Evolutionary conservation across 2,329 filamentous ascomycete genomes (phyloP).

Genomic region (Cercospora sp.): DNA sequence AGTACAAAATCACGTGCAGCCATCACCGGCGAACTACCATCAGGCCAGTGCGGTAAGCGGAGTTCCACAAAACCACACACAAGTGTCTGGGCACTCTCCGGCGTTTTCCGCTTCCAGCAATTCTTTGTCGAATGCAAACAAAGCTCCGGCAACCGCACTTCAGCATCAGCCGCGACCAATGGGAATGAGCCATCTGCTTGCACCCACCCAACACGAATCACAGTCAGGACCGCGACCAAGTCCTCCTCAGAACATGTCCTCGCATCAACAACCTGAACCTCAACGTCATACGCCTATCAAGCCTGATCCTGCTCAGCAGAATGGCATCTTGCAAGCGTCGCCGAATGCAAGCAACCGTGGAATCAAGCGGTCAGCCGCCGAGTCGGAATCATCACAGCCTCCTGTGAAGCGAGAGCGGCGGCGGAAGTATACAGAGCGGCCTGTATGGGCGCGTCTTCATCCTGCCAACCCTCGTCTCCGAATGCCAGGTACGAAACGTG

Average conservation of each 20-base stretch:
- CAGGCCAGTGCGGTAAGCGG: constrained; percentile 22
- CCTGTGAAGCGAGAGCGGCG: constrained; percentile 34
- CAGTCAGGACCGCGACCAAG: constrained; percentile 9
- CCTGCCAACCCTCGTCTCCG: constrained; percentile 32
- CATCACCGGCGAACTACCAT: constrained; percentile 15
- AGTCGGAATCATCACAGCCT: constrained; percentile 23
- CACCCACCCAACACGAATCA: constrained; percentile 28
- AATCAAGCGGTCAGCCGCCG: constrained; percentile 26
- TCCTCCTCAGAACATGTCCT: constrained; percentile 10
- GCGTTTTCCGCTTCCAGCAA: constrained; percentile 17
- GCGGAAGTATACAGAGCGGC: constrained; percentile 35
- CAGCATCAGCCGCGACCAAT: constrained; percentile 35
- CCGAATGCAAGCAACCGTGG: constrained; percentile 9
- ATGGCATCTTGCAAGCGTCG: constrained; percentile 4
- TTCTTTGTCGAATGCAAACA: constrained; percentile 13
- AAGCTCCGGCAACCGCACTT: constrained; percentile 7
- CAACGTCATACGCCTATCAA: background rate
- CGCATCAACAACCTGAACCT: constrained; percentile 8
- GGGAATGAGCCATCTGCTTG: constrained; percentile 36
- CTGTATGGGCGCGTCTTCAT: constrained; percentile 38
- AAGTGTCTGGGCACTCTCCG: constrained; percentile 20
- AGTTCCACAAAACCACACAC: constrained; percentile 27
- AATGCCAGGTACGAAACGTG: constrained; percentile 3
- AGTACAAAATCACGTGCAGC: constrained; percentile 31
- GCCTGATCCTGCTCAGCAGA: constrained; percentile 2